Evolutionary conservation across 2,329 filamentous ascomycete genomes (phyloP).

Genomic region (Paracamarosporium sp.): DNA sequence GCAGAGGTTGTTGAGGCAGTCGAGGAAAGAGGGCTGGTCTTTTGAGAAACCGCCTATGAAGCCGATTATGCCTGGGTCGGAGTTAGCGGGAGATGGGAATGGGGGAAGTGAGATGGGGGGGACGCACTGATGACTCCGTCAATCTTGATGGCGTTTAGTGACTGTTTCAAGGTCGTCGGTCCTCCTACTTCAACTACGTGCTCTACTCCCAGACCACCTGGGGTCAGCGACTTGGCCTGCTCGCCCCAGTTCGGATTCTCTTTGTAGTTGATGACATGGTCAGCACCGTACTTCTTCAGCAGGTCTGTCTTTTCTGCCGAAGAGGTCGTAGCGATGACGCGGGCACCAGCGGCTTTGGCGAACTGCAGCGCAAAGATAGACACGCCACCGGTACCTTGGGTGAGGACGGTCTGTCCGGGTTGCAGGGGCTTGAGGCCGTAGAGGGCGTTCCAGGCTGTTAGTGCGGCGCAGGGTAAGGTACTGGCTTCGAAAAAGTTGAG

Average conservation of each 20-base stretch:
- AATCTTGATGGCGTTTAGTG: slow-evolving; percentile 59
- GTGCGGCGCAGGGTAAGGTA: slow-evolving; percentile 54
- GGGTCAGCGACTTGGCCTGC: slow-evolving; percentile 58
- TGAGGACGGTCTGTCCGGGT: slow-evolving; percentile 61
- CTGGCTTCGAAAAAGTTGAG: slow-evolving; percentile 55
- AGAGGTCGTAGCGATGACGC: slow-evolving; percentile 65
- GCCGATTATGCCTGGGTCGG: slow-evolving; percentile 55
- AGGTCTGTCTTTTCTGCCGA: slow-evolving; percentile 56
- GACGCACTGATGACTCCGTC: slow-evolving; percentile 55
- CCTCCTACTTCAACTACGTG: slow-evolving; percentile 72
- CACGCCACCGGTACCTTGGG: slow-evolving; percentile 75
- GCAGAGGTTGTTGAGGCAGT: slow-evolving; percentile 55
- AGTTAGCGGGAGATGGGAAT: too few relatives aligned
- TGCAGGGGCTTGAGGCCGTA: slow-evolving; percentile 54
- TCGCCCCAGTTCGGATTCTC: slow-evolving; percentile 62
- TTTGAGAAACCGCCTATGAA: slow-evolving; percentile 61
- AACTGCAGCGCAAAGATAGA: slow-evolving; percentile 69
- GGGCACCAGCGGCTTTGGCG: slow-evolving; percentile 61
- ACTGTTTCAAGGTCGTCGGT: slow-evolving; percentile 61
- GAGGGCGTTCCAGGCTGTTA: slow-evolving; percentile 61
- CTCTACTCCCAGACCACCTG: slow-evolving; percentile 63
- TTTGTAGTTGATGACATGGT: slow-evolving; percentile 65
- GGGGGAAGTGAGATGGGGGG: too few relatives aligned
- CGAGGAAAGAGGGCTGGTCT: slow-evolving; percentile 60
- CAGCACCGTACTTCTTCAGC: slow-evolving; percentile 61